These are phyloP conservation scores for Apium graveolens DNA, from an alignment of 129 eudicot genomes.

Conservation along the genomic window DNA sequence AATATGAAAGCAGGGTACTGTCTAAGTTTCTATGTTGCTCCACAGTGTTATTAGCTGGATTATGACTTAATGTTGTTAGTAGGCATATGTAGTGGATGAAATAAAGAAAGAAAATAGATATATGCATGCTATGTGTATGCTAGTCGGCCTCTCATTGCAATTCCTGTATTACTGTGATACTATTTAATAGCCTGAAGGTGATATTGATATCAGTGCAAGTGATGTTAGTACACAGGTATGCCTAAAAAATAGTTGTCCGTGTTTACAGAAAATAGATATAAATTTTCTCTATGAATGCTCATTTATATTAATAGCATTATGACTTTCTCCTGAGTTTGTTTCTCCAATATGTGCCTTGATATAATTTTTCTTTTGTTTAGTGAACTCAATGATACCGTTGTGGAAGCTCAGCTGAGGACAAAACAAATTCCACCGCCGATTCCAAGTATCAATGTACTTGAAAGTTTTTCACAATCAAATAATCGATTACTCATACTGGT, in stretches of 20 bases:
- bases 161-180: neutral
- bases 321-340: neutral
- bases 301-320: neutral
- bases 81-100: too few relatives aligned
- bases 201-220: neutral
- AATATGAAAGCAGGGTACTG: neutral
- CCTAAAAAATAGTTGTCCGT: neutral
- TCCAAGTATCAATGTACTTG: slow-evolving; percentile 37
- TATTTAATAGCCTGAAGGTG: neutral
- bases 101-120: neutral
- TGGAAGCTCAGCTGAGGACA: slow-evolving; percentile 73
- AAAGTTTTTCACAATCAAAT: slow-evolving; percentile 38
- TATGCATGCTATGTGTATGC: neutral
- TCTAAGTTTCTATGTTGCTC: neutral
- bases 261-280: neutral
- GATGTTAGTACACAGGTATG: neutral
- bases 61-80: neutral
- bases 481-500: slow-evolving; percentile 86
- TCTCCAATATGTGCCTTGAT: neutral
- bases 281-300: neutral
- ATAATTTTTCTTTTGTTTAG: slow-evolving; percentile 23
- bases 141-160: neutral
- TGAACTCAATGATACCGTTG: slow-evolving; percentile 74
- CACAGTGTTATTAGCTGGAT: neutral
- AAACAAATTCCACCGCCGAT: slow-evolving; percentile 71